phyloP scores from a whole-genome alignment of 768 basidiomycete species.

The Russula brevipes region DNA sequence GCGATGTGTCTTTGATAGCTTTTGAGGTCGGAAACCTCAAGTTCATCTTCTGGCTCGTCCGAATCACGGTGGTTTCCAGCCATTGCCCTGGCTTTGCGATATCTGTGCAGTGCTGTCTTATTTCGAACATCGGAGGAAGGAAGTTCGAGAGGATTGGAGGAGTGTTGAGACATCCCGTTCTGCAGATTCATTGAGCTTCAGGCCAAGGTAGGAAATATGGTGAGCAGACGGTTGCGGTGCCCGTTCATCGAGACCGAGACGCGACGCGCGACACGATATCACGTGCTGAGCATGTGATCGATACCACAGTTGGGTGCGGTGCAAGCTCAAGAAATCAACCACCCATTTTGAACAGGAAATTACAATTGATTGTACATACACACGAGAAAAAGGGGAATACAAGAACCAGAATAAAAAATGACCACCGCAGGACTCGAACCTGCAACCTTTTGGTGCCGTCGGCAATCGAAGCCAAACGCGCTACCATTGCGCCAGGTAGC shows the following conservation, averaged over 20 bases:
- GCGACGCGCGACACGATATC: constrained; percentile 4
- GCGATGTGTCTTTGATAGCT: constrained; percentile 50
- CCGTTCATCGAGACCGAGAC: background rate
- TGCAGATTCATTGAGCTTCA: constrained; percentile 34
- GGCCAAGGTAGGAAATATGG: background rate
- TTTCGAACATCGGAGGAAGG: constrained; percentile 56
- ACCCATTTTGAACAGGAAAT: background rate
- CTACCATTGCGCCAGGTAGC: constrained; percentile 86
- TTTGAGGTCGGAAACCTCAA: constrained; percentile 37
- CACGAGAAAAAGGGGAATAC: background rate
- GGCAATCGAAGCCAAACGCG: constrained; percentile 90
- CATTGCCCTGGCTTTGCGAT: constrained; percentile 34
- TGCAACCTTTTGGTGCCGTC: constrained; percentile 86
- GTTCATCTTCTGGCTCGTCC: constrained; percentile 47
- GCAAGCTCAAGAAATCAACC: too few relatives aligned
- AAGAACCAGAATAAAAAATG: constrained; percentile 8
- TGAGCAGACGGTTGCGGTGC: background rate
- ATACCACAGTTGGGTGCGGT: background rate
- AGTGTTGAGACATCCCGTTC: constrained; percentile 56
- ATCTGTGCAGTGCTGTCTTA: constrained; percentile 40
- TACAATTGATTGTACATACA: too few relatives aligned
- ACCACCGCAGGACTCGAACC: constrained; percentile 92
- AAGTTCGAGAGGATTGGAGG: constrained; percentile 69
- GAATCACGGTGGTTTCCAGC: constrained; percentile 36
- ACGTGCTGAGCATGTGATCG: constrained; percentile 1